These are phyloP conservation scores for Penicillium sp. DNA, from an alignment of 2,329 filamentous ascomycete species.

Conservation along the genomic window DNA sequence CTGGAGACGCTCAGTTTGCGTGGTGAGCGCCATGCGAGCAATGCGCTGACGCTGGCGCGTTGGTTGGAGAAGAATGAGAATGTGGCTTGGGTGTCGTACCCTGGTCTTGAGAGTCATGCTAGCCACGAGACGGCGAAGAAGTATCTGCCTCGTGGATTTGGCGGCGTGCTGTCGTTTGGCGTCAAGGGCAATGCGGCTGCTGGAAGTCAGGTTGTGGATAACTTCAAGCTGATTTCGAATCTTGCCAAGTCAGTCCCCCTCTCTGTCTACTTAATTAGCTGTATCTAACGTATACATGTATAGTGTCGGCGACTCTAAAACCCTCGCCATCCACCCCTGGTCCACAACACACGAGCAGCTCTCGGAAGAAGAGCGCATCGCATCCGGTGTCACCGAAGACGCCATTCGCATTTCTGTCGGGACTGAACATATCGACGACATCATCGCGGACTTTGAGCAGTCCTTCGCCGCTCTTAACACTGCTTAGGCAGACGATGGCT, in stretches of 20 bases:
- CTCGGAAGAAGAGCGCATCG: constrained; percentile 71
- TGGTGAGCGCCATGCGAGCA: constrained; percentile 79
- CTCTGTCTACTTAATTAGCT: not conserved
- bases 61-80: constrained; percentile 81
- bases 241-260: constrained; percentile 67
- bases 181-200: constrained; percentile 83
- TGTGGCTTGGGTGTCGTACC: constrained; percentile 92
- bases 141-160: constrained; percentile 80
- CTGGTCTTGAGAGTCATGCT: constrained; percentile 75
- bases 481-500: constrained; percentile 3
- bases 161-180: constrained; percentile 88
- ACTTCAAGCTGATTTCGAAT: constrained; percentile 93
- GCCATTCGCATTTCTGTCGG: constrained; percentile 93
- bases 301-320: constrained; percentile 87
- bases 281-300: constrained; percentile 14
- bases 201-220: constrained; percentile 84
- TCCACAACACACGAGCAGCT: constrained; percentile 93
- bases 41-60: constrained; percentile 72
- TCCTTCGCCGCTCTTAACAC: constrained; percentile 61
- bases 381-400: constrained; percentile 80
- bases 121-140: constrained; percentile 78
- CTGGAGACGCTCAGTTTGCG: constrained; percentile 86
- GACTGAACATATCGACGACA: constrained; percentile 95
- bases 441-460: constrained; percentile 92
- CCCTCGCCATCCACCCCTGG: constrained; percentile 91